Percentiles rank a stretch among this genome's conserved stretches.
These are phyloP conservation scores for Xylaria palmicola DNA, from an alignment of 495 filamentous ascomycete genomes.

Conservation along the genomic window DNA sequence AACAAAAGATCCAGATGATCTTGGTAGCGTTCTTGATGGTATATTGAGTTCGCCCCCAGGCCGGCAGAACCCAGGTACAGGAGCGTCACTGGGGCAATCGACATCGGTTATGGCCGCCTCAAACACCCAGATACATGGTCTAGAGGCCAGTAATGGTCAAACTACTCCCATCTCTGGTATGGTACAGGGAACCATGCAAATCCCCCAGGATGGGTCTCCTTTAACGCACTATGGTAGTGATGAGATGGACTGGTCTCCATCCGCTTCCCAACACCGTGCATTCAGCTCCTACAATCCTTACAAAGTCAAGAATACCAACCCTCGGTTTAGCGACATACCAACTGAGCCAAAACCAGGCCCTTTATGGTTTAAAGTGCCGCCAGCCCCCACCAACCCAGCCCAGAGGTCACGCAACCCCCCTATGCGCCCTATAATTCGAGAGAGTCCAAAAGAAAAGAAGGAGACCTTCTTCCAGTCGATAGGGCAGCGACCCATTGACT, in stretches of 20 bases:
- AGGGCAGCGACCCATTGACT: conserved; percentile 18
- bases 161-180: not conserved
- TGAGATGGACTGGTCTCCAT: conserved; percentile 84
- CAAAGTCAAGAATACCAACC: conserved; percentile 41
- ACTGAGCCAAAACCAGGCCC: conserved; percentile 39
- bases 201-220: conserved; percentile 3
- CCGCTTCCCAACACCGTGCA: conserved; percentile 50
- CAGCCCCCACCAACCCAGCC: conserved; percentile 63
- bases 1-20: conserved; percentile 21
- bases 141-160: not conserved
- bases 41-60: conserved; percentile 24
- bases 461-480: conserved; percentile 42
- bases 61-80: not conserved
- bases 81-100: not conserved
- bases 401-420: conserved; percentile 63
- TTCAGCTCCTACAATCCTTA: conserved; percentile 45
- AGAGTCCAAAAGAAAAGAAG: conserved; percentile 42
- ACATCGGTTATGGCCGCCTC: not conserved
- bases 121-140: not conserved
- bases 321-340: conserved; percentile 59
- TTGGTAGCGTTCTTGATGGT: conserved; percentile 44
- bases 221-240: conserved; percentile 42
- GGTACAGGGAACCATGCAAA: not conserved
- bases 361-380: conserved; percentile 62
- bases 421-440: conserved; percentile 47